Conservation (phyloP, 2,329 filamentous ascomycete species). For the Cercospora sp. region DNA sequence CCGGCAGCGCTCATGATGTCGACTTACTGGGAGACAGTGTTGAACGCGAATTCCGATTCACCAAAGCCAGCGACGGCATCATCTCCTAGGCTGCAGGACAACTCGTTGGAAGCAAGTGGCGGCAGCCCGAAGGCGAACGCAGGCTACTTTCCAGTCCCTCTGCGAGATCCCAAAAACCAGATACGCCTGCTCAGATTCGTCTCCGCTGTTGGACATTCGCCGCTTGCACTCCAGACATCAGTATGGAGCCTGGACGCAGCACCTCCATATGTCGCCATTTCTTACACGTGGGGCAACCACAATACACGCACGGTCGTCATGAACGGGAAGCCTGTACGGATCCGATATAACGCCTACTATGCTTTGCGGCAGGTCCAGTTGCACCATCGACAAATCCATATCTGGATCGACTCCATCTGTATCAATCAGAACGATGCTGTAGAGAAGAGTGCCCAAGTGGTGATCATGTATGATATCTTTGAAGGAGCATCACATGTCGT, state of each 20-base stretch:
- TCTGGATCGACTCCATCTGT: not conserved
- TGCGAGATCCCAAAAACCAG: not conserved
- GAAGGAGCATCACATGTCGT: not conserved
- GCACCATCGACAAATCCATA: not conserved
- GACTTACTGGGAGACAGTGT: too few relatives aligned
- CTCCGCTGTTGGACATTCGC: not conserved
- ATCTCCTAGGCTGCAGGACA: not conserved
- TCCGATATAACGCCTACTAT: not conserved
- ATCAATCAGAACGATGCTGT: not conserved
- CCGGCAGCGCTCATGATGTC: too few relatives aligned
- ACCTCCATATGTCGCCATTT: not conserved
- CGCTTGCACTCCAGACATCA: not conserved
- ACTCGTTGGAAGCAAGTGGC: not conserved
- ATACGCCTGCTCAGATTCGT: not conserved
- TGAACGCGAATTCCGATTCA: too few relatives aligned
- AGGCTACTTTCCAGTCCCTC: not conserved
- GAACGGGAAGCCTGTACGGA: too few relatives aligned
- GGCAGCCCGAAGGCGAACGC: too few relatives aligned
- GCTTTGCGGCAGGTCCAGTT: not conserved
- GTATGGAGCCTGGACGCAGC: not conserved
- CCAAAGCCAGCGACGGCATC: too few relatives aligned
- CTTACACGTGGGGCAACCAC: not conserved
- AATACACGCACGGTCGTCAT: not conserved
- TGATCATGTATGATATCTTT: not conserved
- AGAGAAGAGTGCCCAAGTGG: not conserved